A percentile compares a stretch with the other conserved stretches of the same genome.
Conservation (phyloP, 257 asterid genomes). For the Gentiana dahurica region DNA sequence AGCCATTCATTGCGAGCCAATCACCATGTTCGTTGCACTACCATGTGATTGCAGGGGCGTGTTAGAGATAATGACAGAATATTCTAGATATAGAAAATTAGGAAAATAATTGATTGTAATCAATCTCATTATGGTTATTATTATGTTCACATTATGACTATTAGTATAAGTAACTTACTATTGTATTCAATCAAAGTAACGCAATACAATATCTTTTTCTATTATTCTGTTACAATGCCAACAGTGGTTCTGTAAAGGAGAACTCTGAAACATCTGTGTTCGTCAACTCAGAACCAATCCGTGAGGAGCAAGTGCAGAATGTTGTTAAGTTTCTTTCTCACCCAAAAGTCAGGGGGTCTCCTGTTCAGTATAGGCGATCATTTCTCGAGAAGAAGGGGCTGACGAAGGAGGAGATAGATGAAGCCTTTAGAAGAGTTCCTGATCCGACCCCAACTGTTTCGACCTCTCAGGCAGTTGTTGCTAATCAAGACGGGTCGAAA, state of each 20-base stretch:
- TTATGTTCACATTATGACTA: too few relatives aligned
- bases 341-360: conserved; percentile 94
- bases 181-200: too few relatives aligned
- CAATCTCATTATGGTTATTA: too few relatives aligned
- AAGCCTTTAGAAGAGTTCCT: conserved; percentile 95
- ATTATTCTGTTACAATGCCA: too few relatives aligned
- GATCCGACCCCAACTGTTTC: conserved; percentile 64
- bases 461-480: conserved; percentile 33
- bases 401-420: conserved; percentile 97
- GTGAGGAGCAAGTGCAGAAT: conserved; percentile 92
- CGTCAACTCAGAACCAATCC: conserved; percentile 91
- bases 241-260: conserved; percentile 42
- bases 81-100: too few relatives aligned
- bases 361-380: conserved; percentile 83
- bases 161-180: too few relatives aligned
- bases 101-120: too few relatives aligned
- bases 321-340: conserved; percentile 97
- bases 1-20: too few relatives aligned
- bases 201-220: too few relatives aligned
- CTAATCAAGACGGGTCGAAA: conserved; percentile 59
- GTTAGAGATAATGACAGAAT: too few relatives aligned
- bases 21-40: too few relatives aligned
- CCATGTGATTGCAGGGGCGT: too few relatives aligned
- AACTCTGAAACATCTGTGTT: conserved; percentile 66
- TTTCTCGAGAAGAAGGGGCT: conserved; percentile 99